Evolutionary conservation across 2,329 filamentous ascomycete genomes (phyloP).

Genomic region (Nemania sp.): DNA sequence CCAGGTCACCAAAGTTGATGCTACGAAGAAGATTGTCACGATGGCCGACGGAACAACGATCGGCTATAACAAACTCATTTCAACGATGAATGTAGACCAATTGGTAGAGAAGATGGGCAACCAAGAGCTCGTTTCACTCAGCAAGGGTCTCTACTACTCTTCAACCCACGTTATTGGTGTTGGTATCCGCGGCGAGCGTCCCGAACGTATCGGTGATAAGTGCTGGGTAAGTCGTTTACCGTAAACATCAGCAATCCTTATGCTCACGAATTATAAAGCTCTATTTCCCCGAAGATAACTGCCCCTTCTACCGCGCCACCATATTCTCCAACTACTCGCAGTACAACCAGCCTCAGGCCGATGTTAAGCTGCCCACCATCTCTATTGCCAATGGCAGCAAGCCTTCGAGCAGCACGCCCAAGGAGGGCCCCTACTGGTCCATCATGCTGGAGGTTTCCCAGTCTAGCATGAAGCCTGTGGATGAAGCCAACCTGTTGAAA

Average conservation of each 20-base stretch:
- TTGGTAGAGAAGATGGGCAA: constrained; percentile 87
- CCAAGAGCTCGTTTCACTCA: constrained; percentile 77
- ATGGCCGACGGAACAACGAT: constrained; percentile 85
- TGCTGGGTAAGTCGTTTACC: constrained; percentile 72
- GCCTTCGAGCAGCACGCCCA: constrained; percentile 69
- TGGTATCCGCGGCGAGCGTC: constrained; percentile 86
- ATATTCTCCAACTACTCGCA: constrained; percentile 99
- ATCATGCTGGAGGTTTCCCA: constrained; percentile 99
- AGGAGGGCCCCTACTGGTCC: constrained; percentile 97
- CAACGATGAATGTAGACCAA: constrained; percentile 93
- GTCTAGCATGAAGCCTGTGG: constrained; percentile 91
- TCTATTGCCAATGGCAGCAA: constrained; percentile 86
- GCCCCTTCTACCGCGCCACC: constrained; percentile 98
- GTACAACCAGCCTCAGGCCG: constrained; percentile 88
- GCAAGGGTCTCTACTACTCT: constrained; percentile 94
- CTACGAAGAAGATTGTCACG: constrained; percentile 78
- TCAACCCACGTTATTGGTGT: constrained; percentile 97
- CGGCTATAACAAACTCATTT: constrained; percentile 89
- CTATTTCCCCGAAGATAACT: constrained; percentile 99
- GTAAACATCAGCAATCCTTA: background rate
- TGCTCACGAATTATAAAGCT: constrained; percentile 54
- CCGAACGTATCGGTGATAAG: constrained; percentile 97
- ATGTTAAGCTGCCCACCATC: constrained; percentile 82
- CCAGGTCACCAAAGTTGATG: constrained; percentile 83
- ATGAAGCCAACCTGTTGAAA: constrained; percentile 79